Evolutionary conservation across 2,329 filamentous ascomycete genomes (phyloP).

Genomic region (Xylariaceae sp.): DNA sequence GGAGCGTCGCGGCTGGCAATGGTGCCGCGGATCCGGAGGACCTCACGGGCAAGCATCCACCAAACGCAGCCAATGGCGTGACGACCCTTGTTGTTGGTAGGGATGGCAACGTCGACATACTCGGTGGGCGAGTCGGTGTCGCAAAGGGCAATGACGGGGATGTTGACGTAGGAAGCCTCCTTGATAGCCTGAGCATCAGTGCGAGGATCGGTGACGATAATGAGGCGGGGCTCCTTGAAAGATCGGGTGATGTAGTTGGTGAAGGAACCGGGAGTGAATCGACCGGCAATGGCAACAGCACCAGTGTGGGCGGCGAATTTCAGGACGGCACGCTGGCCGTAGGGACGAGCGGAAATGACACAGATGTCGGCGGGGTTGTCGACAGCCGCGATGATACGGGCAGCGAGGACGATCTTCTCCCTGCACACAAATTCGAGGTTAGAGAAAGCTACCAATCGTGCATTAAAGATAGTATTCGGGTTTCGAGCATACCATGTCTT

Average conservation of each 20-base stretch:
- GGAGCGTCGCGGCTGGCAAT: slow-evolving; percentile 94
- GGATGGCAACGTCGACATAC: slow-evolving; percentile 99
- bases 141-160: slow-evolving; percentile 98
- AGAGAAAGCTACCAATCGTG: slow-evolving; percentile 6
- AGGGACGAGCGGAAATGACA: slow-evolving; percentile 99
- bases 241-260: slow-evolving; percentile 99
- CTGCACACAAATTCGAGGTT: slow-evolving; percentile 51
- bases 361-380: slow-evolving; percentile 99
- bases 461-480: not conserved
- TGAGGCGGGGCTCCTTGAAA: slow-evolving; percentile 99
- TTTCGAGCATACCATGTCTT: slow-evolving; percentile 86
- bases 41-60: slow-evolving; percentile 99
- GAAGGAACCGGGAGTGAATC: slow-evolving; percentile 99
- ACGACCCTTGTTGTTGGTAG: slow-evolving; percentile 99
- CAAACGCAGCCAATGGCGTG: slow-evolving; percentile 98
- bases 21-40: slow-evolving; percentile 97
- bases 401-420: slow-evolving; percentile 99
- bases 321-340: slow-evolving; percentile 98
- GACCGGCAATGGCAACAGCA: slow-evolving; percentile 96
- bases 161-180: slow-evolving; percentile 99
- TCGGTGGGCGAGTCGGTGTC: slow-evolving; percentile 99
- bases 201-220: slow-evolving; percentile 98
- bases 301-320: slow-evolving; percentile 99
- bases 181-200: slow-evolving; percentile 99
- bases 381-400: slow-evolving; percentile 97